phyloP scores from a whole-genome alignment of 495 filamentous ascomycete genomes.

The Daldinia loculata region DNA sequence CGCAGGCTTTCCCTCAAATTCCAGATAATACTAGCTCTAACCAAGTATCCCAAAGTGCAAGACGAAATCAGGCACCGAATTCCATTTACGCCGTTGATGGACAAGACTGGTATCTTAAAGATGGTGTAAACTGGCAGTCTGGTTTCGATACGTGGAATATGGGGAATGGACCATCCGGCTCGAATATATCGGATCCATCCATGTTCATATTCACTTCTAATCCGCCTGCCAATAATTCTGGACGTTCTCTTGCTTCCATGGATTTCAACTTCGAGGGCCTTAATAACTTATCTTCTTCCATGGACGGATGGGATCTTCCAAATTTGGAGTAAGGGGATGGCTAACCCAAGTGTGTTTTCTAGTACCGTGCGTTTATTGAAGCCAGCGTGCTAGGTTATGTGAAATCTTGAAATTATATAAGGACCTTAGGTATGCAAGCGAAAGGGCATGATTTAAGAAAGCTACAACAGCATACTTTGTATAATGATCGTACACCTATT shows the following conservation, averaged over 20 bases:
- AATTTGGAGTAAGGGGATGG: constrained; percentile 36
- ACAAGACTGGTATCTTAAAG: constrained; percentile 61
- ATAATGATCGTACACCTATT: constrained; percentile 17
- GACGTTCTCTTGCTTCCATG: constrained; percentile 28
- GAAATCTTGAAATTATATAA: constrained; percentile 2
- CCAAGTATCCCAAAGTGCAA: constrained; percentile 21
- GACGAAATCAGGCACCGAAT: constrained; percentile 38
- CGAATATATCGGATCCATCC: constrained; percentile 34
- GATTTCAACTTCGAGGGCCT: constrained; percentile 43
- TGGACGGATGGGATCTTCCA: constrained; percentile 43
- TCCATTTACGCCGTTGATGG: constrained; percentile 54
- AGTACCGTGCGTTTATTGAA: background rate
- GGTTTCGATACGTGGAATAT: constrained; percentile 56
- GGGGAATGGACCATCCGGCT: constrained; percentile 17
- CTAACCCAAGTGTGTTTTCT: constrained; percentile 12
- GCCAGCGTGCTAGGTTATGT: constrained; percentile 4
- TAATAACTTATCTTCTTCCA: constrained; percentile 37
- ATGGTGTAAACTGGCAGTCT: constrained; percentile 60
- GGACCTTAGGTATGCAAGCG: background rate
- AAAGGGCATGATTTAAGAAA: background rate
- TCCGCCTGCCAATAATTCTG: constrained; percentile 26
- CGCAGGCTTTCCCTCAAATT: constrained; percentile 16
- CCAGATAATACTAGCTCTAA: constrained; percentile 24
- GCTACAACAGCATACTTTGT: constrained; percentile 5
- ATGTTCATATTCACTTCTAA: constrained; percentile 43